These are phyloP conservation scores for Arthroderma uncinatum DNA, from an alignment of 2,329 filamentous ascomycete species.

Conservation along the genomic window DNA sequence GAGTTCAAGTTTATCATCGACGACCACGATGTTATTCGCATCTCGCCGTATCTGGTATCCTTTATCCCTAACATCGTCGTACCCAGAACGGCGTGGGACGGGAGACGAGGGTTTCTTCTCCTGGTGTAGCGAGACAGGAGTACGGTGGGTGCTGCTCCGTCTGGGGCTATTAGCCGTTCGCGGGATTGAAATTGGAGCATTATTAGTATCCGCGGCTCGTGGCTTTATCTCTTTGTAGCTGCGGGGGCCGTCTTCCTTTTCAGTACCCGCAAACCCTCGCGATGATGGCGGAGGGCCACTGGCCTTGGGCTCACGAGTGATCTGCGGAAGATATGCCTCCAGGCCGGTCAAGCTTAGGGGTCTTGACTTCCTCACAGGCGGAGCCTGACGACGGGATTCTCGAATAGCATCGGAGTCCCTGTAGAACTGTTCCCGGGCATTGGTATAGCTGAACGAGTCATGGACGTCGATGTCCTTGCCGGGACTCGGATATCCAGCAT, in stretches of 20 bases:
- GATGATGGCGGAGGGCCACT: not conserved
- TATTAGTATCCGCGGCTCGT: not conserved
- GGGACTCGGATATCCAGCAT: conserved; percentile 12
- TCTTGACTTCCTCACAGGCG: conserved; percentile 19
- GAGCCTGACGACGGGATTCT: conserved; percentile 16
- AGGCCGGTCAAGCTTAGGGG: conserved; percentile 32
- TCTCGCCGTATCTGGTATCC: conserved; percentile 10
- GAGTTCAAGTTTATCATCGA: conserved; percentile 6
- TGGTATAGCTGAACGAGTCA: conserved; percentile 39
- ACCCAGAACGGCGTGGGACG: conserved; percentile 34
- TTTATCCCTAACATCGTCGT: conserved; percentile 34
- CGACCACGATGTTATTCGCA: conserved; percentile 4
- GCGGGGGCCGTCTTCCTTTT: not conserved
- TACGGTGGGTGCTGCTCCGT: conserved; percentile 32
- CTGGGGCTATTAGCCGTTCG: conserved; percentile 29
- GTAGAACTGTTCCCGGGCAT: conserved; percentile 37
- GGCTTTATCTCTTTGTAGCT: conserved; percentile 1
- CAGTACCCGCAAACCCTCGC: not conserved
- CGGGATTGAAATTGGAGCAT: conserved; percentile 5
- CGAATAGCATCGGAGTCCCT: conserved; percentile 32
- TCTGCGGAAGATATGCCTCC: conserved; percentile 24
- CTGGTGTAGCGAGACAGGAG: conserved; percentile 39
- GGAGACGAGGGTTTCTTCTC: conserved; percentile 31
- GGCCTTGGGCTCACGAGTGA: conserved; percentile 8
- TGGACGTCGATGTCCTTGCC: conserved; percentile 31